Percentiles rank a stretch among this genome's conserved stretches.
Evolutionary conservation across 2,329 filamentous ascomycete genomes (phyloP).

Genomic region (Arthrinium puccinioides): DNA sequence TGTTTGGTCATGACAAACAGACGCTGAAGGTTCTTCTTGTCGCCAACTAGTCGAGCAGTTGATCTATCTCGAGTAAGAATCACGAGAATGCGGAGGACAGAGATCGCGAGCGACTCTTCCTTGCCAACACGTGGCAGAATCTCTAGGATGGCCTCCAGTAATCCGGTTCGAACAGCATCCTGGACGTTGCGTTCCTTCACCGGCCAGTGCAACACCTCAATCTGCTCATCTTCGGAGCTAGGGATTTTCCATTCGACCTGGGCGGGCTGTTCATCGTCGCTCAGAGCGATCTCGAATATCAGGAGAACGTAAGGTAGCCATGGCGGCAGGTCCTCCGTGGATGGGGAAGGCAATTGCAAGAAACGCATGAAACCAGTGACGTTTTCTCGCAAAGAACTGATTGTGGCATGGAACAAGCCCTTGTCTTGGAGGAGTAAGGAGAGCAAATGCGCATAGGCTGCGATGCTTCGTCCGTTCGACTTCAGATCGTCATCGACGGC

Average conservation of each 20-base stretch:
- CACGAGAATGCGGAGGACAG: conserved; percentile 74
- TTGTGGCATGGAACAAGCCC: conserved; percentile 69
- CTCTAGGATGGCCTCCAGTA: conserved; percentile 74
- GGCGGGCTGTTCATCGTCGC: conserved; percentile 76
- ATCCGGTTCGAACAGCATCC: conserved; percentile 55
- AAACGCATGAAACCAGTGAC: conserved; percentile 72
- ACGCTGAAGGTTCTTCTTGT: conserved; percentile 82
- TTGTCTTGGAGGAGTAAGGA: conserved; percentile 81
- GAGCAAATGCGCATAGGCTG: conserved; percentile 86
- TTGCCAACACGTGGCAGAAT: conserved; percentile 82
- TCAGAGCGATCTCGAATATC: conserved; percentile 83
- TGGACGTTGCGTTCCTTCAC: conserved; percentile 56
- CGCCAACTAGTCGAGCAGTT: conserved; percentile 68
- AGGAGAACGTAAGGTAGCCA: conserved; percentile 90
- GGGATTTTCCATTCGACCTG: conserved; percentile 64
- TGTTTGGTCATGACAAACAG: conserved; percentile 96
- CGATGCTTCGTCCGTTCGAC: conserved; percentile 55
- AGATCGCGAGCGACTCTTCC: conserved; percentile 76
- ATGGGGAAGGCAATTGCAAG: conserved; percentile 62
- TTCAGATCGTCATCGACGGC: conserved; percentile 55
- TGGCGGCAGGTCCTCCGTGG: conserved; percentile 72
- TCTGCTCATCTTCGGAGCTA: conserved; percentile 37
- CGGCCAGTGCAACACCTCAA: conserved; percentile 49
- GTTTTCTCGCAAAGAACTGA: conserved; percentile 68
- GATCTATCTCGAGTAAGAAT: conserved; percentile 76